Conservation (phyloP, 2,329 filamentous ascomycete species). For the Leptographium lundbergii region DNA sequence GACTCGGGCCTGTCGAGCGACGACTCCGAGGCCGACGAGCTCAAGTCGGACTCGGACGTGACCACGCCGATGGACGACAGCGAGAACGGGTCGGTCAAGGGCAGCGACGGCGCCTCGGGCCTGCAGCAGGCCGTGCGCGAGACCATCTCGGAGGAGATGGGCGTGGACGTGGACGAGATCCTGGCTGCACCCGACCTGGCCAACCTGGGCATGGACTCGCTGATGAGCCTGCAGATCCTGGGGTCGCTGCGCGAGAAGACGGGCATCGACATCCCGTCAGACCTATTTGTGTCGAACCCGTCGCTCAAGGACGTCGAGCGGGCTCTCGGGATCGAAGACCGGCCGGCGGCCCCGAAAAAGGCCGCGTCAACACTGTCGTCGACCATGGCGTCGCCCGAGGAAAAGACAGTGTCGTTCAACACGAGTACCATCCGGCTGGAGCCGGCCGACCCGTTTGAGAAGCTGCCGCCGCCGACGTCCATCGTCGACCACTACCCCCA, state of each 20-base stretch:
- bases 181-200: constrained; percentile 39
- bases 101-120: constrained; percentile 15
- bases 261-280: constrained; percentile 39
- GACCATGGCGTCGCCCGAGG: no score
- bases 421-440: constrained; percentile 16
- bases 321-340: constrained; percentile 39
- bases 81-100: constrained; percentile 33
- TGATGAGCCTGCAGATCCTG: constrained; percentile 44
- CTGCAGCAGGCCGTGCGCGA: constrained; percentile 44
- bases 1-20: constrained; percentile 23
- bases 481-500: constrained; percentile 32
- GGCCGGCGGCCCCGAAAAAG: constrained; percentile 2
- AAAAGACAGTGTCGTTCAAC: constrained; percentile 10
- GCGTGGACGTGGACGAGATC: constrained; percentile 53
- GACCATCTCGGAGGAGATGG: constrained; percentile 60
- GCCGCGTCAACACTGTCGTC: background rate
- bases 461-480: constrained; percentile 24
- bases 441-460: constrained; percentile 27
- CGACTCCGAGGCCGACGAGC: constrained; percentile 31
- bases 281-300: constrained; percentile 48
- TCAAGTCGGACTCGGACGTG: constrained; percentile 34
- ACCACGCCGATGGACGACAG: constrained; percentile 42
- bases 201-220: constrained; percentile 46
- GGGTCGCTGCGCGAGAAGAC: constrained; percentile 42
- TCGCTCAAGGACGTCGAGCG: constrained; percentile 54